Evolutionary conservation across 2,329 filamentous ascomycete species (phyloP).

Genomic region (Corinectria fuckeliana): DNA sequence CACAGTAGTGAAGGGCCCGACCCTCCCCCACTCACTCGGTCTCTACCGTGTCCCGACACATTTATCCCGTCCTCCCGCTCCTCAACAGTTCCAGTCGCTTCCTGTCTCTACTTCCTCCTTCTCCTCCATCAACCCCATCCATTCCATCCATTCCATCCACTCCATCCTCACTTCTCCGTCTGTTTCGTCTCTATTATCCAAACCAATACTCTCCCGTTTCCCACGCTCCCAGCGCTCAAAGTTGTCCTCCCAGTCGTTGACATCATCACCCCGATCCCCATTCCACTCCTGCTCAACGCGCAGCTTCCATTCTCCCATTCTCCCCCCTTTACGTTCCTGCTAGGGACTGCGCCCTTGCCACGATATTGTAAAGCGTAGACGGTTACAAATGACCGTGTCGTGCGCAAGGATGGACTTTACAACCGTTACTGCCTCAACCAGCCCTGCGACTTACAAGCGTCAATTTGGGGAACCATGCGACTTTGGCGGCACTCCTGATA

Average conservation of each 20-base stretch:
- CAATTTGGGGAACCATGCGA: conserved; percentile 16
- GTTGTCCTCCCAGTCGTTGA: conserved; percentile 4
- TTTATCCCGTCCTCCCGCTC: conserved; percentile 29
- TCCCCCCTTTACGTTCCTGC: conserved; percentile 20
- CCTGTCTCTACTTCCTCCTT: conserved; percentile 1
- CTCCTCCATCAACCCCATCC: conserved; percentile 17
- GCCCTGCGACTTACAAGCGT: conserved; percentile 15
- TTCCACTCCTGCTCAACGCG: background rate
- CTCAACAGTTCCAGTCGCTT: conserved; percentile 12
- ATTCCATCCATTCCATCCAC: conserved; percentile 16
- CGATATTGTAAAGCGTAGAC: conserved; percentile 28
- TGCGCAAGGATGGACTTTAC: conserved; percentile 38
- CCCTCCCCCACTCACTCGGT: conserved; percentile 29
- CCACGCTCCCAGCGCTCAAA: background rate
- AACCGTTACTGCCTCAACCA: conserved; percentile 17
- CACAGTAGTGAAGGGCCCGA: conserved; percentile 24
- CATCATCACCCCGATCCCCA: background rate
- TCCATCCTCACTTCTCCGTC: conserved; percentile 9
- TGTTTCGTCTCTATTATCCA: conserved; percentile 3
- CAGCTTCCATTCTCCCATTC: conserved; percentile 11
- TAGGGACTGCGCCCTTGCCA: conserved; percentile 37
- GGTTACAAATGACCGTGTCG: conserved; percentile 19
- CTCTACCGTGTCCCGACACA: conserved; percentile 20
- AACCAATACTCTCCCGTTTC: conserved; percentile 12
- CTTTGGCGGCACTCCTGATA: conserved; percentile 11